Base-by-base conservation (phyloP, 169 alveolate species). In the Cryptosporidium bovis region DNA sequence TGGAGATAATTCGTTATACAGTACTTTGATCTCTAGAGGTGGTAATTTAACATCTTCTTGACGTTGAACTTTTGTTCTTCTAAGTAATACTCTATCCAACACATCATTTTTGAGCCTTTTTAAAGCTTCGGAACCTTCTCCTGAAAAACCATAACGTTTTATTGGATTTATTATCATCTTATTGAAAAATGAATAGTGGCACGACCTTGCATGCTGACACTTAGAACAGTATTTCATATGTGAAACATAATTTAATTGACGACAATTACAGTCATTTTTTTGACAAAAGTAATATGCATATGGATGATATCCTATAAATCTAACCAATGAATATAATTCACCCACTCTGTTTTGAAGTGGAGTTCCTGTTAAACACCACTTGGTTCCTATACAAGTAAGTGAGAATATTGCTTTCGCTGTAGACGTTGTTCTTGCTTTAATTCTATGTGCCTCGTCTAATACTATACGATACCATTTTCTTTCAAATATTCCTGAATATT, bases 361-460 rank as follows among this genome's bases (percentile, higher is more conserved):
- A 2, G 99, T 98, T 29, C 99, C 99, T 13, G 99, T 96, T 82
- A 97, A 93, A 84, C 98, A 95, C 97, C 98, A 96, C 82, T 97
- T 95, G 87, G 96, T 90, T 18, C 93, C 93, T 13, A 95, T 92
- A 40, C 95, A 91, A 18, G 91, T 71, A 58, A 93, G 77, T 51
- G 94, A 94, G 83, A 93, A 93, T 0, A 93, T 94, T 7, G 94
- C 97, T 84, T 93, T 93, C 16, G 98, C 96, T 7, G 98, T 95
- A 69, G 97, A 93, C 60, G 96, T 96, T 65, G 94, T 93, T 62
- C 98, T 93, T 31, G 97, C 95, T 90, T 97, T 97, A 65, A 97
- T 96, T 58, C 98, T 93, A 71, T 97, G 99, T 1, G 99, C 99
- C 93, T 97, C 99, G 83, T 97, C 99, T 20, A 97, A 87, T 31